Conservation (phyloP, 805 yeast species). For the Yamadazyma laniorum region DNA sequence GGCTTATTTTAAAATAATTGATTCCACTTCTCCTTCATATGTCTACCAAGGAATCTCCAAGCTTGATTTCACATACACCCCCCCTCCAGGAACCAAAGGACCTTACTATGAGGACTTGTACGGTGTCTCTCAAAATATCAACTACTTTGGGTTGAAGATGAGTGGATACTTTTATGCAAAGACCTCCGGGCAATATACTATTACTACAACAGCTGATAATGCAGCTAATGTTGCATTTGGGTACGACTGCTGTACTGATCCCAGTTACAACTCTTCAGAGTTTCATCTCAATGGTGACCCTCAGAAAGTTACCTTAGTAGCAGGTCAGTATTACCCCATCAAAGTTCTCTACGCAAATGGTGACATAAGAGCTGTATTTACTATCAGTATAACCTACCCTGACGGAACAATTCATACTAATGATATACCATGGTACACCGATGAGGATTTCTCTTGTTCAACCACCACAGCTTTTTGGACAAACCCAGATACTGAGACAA, state of each 20-base stretch:
- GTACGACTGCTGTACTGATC: conserved; percentile 4
- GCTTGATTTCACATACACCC: too few relatives aligned
- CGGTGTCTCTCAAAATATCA: not conserved
- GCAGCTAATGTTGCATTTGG: not conserved
- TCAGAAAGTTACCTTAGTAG: too few relatives aligned
- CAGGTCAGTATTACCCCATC: conserved; percentile 1
- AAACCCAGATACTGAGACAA: too few relatives aligned
- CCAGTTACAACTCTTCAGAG: not conserved
- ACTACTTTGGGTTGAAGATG: not conserved
- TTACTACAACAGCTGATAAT: not conserved
- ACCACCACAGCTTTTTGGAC: too few relatives aligned
- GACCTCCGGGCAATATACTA: not conserved
- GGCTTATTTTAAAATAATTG: too few relatives aligned
- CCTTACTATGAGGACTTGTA: not conserved
- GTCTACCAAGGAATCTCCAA: too few relatives aligned
- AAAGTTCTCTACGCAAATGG: conserved; percentile 1
- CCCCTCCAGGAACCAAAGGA: too few relatives aligned
- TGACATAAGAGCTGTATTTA: not conserved
- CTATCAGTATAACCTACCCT: not conserved
- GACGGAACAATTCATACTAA: conserved; percentile 2
- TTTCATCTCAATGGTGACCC: too few relatives aligned
- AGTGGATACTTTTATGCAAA: conserved; percentile 25
- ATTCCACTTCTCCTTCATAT: too few relatives aligned
- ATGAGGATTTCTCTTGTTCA: not conserved
- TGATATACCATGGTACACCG: not conserved